Conservation (phyloP, 768 basidiomycete species). For the Austroboletus festivus region DNA sequence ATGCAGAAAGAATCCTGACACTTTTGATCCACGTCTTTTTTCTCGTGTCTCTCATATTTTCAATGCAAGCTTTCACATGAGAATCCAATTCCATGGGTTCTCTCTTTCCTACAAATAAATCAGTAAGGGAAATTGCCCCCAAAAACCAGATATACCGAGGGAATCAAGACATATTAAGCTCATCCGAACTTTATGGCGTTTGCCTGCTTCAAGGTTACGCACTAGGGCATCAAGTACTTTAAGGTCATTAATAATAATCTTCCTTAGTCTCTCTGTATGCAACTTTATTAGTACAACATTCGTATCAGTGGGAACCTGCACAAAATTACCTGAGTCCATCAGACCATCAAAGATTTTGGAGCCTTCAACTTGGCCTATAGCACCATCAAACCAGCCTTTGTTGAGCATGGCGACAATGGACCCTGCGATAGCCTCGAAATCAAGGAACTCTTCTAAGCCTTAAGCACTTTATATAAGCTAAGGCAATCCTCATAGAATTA, state of each 20-base stretch:
- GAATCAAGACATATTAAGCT: conserved; percentile 1
- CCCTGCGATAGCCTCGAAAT: background rate
- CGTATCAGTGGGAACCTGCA: background rate
- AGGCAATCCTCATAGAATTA: background rate
- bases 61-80: background rate
- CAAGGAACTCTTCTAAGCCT: background rate
- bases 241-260: background rate
- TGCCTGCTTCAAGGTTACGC: conserved; percentile 1
- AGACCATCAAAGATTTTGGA: conserved; percentile 1
- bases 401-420: conserved; percentile 2
- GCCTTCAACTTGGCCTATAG: conserved; percentile 9
- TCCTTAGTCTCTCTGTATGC: background rate
- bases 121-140: background rate
- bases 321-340: background rate
- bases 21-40: background rate
- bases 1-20: conserved; percentile 2
- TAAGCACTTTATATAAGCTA: too few relatives aligned
- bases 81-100: background rate
- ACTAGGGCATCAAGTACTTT: background rate
- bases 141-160: background rate
- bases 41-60: background rate
- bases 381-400: conserved; percentile 14
- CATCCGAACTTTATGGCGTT: conserved; percentile 2
- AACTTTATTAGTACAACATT: background rate
- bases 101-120: background rate